Evolutionary conservation across 805 yeast genomes (phyloP).

Genomic region (Saccharomycopsis olivae): DNA sequence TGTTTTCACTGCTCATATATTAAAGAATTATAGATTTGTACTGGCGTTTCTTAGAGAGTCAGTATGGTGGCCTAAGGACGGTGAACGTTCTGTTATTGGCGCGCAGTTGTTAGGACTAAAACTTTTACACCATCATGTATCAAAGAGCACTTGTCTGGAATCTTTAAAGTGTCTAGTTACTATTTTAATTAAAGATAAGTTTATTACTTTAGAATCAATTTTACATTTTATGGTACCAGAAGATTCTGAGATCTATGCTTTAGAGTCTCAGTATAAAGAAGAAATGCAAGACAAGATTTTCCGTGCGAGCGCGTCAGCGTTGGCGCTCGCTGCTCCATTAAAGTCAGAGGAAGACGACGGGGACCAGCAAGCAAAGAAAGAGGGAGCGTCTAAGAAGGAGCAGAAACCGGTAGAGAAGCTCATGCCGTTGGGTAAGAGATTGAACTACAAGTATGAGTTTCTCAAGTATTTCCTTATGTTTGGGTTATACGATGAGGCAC

Average conservation of each 20-base stretch:
- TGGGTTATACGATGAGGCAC: constrained; percentile 54
- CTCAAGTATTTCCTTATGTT: constrained; percentile 42
- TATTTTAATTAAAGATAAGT: constrained; percentile 52
- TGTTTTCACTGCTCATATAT: constrained; percentile 35
- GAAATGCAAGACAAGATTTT: constrained; percentile 44
- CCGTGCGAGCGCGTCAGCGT: constrained; percentile 60
- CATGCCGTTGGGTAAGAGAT: constrained; percentile 19
- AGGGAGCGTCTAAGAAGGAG: constrained; percentile 4
- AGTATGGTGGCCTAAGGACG: constrained; percentile 53
- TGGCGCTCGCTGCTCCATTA: constrained; percentile 83
- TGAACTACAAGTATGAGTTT: constrained; percentile 33
- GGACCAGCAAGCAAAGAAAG: constrained; percentile 15
- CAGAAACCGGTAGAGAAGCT: constrained; percentile 10
- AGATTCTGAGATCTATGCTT: constrained; percentile 34
- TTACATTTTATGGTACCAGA: constrained; percentile 47
- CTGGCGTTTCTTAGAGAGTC: constrained; percentile 41
- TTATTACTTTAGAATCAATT: constrained; percentile 52
- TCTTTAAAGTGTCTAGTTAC: constrained; percentile 37
- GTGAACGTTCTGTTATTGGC: constrained; percentile 41
- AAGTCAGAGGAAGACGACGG: constrained; percentile 52
- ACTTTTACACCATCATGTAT: constrained; percentile 23
- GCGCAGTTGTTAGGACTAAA: constrained; percentile 44
- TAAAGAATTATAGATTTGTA: constrained; percentile 35
- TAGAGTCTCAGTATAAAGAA: constrained; percentile 34
- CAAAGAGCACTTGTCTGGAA: constrained; percentile 30